These are phyloP conservation scores for Sesbania bispinosa DNA, from an alignment of 306 rosid species.

Conservation along the genomic window DNA sequence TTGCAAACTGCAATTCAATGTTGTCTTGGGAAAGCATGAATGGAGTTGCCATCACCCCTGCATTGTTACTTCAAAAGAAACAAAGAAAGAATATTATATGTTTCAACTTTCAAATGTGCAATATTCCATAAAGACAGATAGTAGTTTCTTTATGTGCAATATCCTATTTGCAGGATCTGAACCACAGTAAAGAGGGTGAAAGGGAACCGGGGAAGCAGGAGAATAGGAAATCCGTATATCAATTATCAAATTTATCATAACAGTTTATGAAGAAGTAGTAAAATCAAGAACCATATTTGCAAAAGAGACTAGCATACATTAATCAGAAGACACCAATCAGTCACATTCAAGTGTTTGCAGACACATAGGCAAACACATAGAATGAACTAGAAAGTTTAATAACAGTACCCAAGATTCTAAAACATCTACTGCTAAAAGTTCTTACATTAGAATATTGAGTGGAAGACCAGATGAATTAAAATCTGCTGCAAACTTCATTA, in stretches of 20 bases:
- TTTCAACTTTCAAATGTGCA: constrained; percentile 16
- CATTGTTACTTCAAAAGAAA: constrained; percentile 72
- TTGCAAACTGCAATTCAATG: constrained; percentile 79
- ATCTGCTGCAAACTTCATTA: constrained; percentile 66
- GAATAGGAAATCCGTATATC: too few species aligned
- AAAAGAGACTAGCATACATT: too few species aligned
- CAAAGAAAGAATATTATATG: constrained; percentile 18
- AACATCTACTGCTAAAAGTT: background rate
- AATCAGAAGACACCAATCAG: constrained; percentile 2
- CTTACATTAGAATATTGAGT: constrained; percentile 71
- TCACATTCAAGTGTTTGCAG: constrained; percentile 4
- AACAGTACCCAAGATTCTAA: background rate
- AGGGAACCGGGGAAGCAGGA: too few species aligned
- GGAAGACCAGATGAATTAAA: constrained; percentile 59
- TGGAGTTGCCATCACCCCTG: constrained; percentile 77
- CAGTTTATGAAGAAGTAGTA: background rate
- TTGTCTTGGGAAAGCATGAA: constrained; percentile 67
- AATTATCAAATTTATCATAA: too few species aligned
- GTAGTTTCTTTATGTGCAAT: background rate
- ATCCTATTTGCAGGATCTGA: background rate
- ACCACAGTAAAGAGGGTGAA: too few species aligned
- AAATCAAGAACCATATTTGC: background rate
- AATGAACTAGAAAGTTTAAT: background rate
- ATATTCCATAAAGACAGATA: background rate
- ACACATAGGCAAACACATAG: background rate